Percentiles rank a stretch among this genome's conserved stretches.
Evolutionary conservation across 768 basidiomycete species (phyloP).

Genomic region (Mycena olivaceomarginata): DNA sequence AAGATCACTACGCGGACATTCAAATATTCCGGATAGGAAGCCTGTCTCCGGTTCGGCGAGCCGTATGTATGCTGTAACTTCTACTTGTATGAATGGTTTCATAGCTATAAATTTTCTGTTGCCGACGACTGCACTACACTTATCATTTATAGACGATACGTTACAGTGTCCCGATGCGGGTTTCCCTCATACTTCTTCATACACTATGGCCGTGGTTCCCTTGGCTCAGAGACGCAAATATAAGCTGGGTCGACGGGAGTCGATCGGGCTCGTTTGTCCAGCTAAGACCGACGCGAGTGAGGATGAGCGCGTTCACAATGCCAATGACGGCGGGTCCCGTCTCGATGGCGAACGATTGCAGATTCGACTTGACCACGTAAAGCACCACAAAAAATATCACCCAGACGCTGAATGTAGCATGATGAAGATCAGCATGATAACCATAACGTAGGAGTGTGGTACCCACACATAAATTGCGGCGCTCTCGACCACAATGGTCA

Average conservation of each 20-base stretch:
- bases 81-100: neutral
- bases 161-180: too few relatives aligned
- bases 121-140: neutral
- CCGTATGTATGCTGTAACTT: too few relatives aligned
- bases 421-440: neutral
- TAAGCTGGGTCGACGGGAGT: neutral
- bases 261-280: constrained; percentile 13
- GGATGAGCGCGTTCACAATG: constrained; percentile 33
- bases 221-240: neutral
- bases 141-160: neutral
- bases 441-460: neutral
- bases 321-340: constrained; percentile 14
- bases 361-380: neutral
- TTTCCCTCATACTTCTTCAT: neutral
- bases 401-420: constrained; percentile 6
- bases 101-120: neutral
- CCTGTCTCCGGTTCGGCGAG: too few relatives aligned
- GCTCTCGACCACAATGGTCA: constrained; percentile 28
- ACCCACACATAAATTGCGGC: constrained; percentile 25
- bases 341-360: neutral
- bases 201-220: neutral
- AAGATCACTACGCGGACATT: too few relatives aligned
- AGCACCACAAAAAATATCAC: neutral
- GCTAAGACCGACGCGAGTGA: constrained; percentile 14
- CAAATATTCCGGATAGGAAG: too few relatives aligned